Evolutionary conservation across 2,329 filamentous ascomycete species (phyloP).

Genomic region (Microdochium bolleyi): DNA sequence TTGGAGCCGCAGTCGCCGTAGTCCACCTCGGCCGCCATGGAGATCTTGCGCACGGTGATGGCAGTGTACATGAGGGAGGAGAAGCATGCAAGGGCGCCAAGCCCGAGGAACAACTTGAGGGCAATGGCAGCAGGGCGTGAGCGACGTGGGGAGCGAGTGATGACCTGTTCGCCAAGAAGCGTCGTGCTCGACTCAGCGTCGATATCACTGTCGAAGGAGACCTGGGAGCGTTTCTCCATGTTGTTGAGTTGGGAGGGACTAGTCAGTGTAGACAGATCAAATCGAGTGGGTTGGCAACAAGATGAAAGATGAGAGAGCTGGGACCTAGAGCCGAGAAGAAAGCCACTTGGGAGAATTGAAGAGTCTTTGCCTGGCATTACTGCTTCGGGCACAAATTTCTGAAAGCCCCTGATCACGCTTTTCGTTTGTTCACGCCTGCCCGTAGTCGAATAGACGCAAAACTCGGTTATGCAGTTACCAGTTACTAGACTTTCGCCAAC

Average conservation of each 20-base stretch:
- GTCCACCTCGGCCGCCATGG: not conserved
- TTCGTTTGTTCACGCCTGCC: no score
- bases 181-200: constrained; percentile 1
- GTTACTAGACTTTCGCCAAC: no score
- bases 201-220: not conserved
- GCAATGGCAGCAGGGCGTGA: not conserved
- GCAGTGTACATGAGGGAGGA: constrained; percentile 1
- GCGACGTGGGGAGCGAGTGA: not conserved
- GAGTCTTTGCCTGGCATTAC: no score
- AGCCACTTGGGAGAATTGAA: no score
- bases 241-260: no score
- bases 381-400: no score
- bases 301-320: not conserved
- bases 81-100: constrained; percentile 1
- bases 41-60: not conserved
- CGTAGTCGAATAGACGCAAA: no score
- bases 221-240: not conserved
- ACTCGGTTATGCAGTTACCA: no score
- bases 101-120: not conserved
- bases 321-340: no score
- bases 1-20: constrained; percentile 7
- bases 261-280: not conserved
- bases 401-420: no score
- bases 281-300: not conserved
- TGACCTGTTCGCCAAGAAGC: constrained; percentile 1